phyloP scores from a whole-genome alignment of 768 basidiomycete genomes.

The Boletus vinaceobasis region DNA sequence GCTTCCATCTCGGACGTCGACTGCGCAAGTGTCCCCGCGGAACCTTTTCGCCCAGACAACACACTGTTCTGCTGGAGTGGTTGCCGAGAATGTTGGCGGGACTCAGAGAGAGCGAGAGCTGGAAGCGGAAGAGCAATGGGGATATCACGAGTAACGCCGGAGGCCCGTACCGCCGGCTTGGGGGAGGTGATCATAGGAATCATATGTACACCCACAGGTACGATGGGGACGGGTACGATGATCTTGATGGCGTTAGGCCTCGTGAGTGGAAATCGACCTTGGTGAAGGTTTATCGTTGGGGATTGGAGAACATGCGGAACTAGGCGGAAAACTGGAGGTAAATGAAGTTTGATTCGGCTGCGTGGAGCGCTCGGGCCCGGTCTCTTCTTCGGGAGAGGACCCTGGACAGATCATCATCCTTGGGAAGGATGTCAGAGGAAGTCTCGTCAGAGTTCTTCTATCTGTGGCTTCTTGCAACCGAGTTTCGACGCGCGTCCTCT shows the following conservation, averaged over 20 bases:
- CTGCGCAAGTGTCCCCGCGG: conserved; percentile 18
- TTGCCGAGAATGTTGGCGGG: conserved; percentile 22
- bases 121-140: conserved; percentile 31
- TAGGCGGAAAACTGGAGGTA: conserved; percentile 13
- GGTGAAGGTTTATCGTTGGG: conserved; percentile 17
- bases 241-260: conserved; percentile 24
- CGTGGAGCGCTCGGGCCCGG: conserved; percentile 16
- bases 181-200: conserved; percentile 22
- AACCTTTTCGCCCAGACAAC: conserved; percentile 25
- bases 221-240: conserved; percentile 21
- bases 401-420: conserved; percentile 17
- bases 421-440: conserved; percentile 35
- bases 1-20: conserved; percentile 16
- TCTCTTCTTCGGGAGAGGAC: conserved; percentile 21
- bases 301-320: conserved; percentile 18
- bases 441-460: conserved; percentile 18
- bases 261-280: conserved; percentile 16
- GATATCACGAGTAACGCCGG: conserved; percentile 22
- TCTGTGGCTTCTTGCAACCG: conserved; percentile 22
- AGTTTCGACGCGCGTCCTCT: conserved; percentile 28
- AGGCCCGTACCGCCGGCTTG: conserved; percentile 14
- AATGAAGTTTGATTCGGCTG: conserved; percentile 14
- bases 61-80: conserved; percentile 45
- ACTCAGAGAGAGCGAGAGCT: conserved; percentile 17
- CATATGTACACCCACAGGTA: conserved; percentile 14